Evolutionary conservation across 2,329 filamentous ascomycete genomes (phyloP).

Genomic region (Fulvia fulva): DNA sequence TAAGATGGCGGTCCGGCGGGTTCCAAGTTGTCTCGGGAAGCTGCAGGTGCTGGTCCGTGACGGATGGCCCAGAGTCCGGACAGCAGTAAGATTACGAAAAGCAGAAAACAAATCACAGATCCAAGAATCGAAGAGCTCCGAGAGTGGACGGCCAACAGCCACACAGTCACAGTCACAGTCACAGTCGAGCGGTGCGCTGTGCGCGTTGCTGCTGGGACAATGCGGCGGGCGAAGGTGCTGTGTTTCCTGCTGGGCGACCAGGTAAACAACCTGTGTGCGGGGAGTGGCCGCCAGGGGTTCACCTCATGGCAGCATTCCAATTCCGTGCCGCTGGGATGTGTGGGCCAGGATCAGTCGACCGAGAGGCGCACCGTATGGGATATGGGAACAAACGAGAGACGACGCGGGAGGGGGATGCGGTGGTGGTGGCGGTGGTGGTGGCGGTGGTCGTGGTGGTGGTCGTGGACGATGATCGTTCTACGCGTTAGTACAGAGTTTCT

Average conservation of each 20-base stretch:
- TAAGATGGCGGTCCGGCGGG: conserved; percentile 3
- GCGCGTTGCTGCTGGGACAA: neutral
- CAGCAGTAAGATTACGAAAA: neutral
- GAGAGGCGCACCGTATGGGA: neutral
- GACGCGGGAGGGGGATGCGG: neutral
- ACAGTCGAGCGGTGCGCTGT: neutral
- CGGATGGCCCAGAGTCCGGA: neutral
- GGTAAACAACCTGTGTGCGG: neutral
- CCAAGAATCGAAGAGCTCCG: neutral
- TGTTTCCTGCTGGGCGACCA: neutral
- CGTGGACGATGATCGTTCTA: neutral
- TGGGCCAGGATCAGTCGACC: neutral
- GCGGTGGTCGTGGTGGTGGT: too few relatives aligned
- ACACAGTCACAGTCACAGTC: neutral
- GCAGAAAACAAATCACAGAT: neutral
- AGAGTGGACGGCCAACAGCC: neutral
- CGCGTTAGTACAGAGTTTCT: neutral
- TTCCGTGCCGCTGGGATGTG: neutral
- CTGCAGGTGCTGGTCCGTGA: neutral
- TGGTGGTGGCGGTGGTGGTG: neutral
- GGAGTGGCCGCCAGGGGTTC: neutral
- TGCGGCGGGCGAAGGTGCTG: neutral
- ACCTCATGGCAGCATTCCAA: neutral
- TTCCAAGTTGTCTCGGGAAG: conserved; percentile 14
- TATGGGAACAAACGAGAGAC: neutral